Evolutionary conservation across 148 eudicot genomes (phyloP).

Genomic region (Oxyria digyna): DNA sequence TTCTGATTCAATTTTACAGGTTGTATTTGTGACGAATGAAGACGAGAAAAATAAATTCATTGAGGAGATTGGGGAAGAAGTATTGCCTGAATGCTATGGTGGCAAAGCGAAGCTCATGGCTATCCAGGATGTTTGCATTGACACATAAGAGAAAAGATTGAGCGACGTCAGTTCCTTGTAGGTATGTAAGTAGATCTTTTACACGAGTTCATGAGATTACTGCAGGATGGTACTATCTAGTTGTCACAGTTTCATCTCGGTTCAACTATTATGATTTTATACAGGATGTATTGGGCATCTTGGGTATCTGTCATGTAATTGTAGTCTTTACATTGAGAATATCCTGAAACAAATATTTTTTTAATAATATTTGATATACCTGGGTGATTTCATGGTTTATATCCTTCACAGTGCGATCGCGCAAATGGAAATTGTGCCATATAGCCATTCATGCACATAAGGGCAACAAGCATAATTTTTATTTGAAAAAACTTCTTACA

Average conservation of each 20-base stretch:
- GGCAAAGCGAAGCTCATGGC: constrained; percentile 34
- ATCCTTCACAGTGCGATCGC: no score
- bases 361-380: not conserved
- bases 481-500: not conserved
- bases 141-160: not conserved
- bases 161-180: not conserved
- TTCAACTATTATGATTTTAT: not conserved
- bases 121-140: constrained; percentile 22
- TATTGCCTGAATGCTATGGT: constrained; percentile 36
- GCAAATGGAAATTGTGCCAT: no score
- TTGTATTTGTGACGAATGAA: constrained; percentile 35
- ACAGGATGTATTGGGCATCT: not conserved
- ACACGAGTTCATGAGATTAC: not conserved
- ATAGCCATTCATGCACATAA: no score
- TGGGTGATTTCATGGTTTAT: not conserved
- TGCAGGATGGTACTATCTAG: not conserved
- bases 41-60: constrained; percentile 27
- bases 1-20: constrained; percentile 18
- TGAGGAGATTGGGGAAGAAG: constrained; percentile 27
- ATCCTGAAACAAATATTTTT: not conserved
- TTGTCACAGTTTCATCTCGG: not conserved
- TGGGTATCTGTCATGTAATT: not conserved
- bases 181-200: not conserved
- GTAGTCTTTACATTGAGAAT: not conserved
- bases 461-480: no score